A percentile compares a stretch with the other conserved stretches of the same genome.
Evolutionary conservation across 257 asterid species (phyloP).

Genomic region (Salvia rosmarinus): DNA sequence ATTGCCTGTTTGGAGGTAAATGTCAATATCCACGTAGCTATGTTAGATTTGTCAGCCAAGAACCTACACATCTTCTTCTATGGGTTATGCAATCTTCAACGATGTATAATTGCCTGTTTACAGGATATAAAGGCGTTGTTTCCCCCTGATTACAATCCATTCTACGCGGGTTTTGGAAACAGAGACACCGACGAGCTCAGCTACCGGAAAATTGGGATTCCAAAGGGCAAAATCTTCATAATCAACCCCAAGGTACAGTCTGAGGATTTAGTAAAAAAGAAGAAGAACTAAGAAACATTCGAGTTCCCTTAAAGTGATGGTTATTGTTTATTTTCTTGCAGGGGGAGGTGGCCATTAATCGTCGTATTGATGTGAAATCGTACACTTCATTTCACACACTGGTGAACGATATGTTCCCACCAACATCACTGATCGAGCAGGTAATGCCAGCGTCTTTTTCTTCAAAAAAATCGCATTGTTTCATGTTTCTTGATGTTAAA

Average conservation of each 20-base stretch:
- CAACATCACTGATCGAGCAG: slow-evolving; percentile 94
- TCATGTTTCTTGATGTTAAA: neutral
- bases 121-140: slow-evolving; percentile 99
- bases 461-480: neutral
- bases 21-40: neutral
- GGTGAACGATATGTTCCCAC: slow-evolving; percentile 98
- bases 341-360: slow-evolving; percentile 99
- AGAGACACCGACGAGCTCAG: slow-evolving; percentile 99
- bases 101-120: slow-evolving; percentile 26
- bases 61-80: neutral
- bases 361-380: slow-evolving; percentile 83
- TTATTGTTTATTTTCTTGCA: slow-evolving; percentile 36
- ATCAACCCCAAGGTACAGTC: slow-evolving; percentile 88
- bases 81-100: slow-evolving; percentile 1
- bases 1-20: slow-evolving; percentile 98
- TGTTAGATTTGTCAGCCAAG: neutral
- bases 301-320: neutral
- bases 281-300: neutral
- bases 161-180: slow-evolving; percentile 97
- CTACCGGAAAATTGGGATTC: slow-evolving; percentile 95
- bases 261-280: neutral
- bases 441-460: slow-evolving; percentile 41
- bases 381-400: slow-evolving; percentile 94
- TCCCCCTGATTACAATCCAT: slow-evolving; percentile 93
- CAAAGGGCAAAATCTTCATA: slow-evolving; percentile 95